A percentile compares a stretch with the other conserved stretches of the same genome.
Evolutionary conservation across 2,329 filamentous ascomycete species (phyloP).

Genomic region (Aureobasidium sp.): DNA sequence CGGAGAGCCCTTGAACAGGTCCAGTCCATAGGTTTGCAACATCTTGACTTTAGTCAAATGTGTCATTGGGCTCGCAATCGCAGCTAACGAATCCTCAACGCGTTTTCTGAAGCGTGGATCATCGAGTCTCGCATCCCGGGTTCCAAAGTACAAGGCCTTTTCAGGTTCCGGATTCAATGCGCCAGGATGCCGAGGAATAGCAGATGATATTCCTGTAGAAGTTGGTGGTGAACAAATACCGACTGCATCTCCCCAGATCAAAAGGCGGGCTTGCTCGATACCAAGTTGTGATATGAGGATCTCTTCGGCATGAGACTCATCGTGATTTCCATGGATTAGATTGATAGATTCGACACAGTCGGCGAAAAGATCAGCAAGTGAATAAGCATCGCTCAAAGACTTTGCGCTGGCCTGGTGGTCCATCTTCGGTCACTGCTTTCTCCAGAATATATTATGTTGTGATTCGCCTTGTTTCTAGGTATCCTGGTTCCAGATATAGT

Average conservation of each 20-base stretch:
- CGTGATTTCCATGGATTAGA: slow-evolving; percentile 47
- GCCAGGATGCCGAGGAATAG: slow-evolving; percentile 49
- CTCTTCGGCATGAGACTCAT: slow-evolving; percentile 48
- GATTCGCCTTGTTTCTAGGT: not conserved
- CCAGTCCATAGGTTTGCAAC: slow-evolving; percentile 50
- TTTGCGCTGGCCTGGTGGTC: slow-evolving; percentile 13
- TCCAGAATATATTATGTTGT: not conserved
- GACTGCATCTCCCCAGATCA: slow-evolving; percentile 55
- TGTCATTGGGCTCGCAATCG: slow-evolving; percentile 50
- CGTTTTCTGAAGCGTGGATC: slow-evolving; percentile 40
- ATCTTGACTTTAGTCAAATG: slow-evolving; percentile 45
- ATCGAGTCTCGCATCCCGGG: slow-evolving; percentile 47
- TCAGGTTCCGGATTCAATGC: slow-evolving; percentile 49
- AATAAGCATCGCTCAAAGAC: slow-evolving; percentile 43
- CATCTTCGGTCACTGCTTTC: not conserved
- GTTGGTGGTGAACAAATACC: slow-evolving; percentile 50
- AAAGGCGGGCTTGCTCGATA: slow-evolving; percentile 51
- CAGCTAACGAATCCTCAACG: slow-evolving; percentile 45
- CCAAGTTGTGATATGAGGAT: slow-evolving; percentile 48
- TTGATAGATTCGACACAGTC: slow-evolving; percentile 54
- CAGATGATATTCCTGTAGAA: slow-evolving; percentile 44
- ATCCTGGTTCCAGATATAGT: not conserved
- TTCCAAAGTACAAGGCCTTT: slow-evolving; percentile 49
- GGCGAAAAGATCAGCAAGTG: slow-evolving; percentile 51
- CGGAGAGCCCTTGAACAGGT: slow-evolving; percentile 40